Evolutionary conservation across 2,329 filamentous ascomycete genomes (phyloP).

Genomic region (Dactylellina cionopaga): DNA sequence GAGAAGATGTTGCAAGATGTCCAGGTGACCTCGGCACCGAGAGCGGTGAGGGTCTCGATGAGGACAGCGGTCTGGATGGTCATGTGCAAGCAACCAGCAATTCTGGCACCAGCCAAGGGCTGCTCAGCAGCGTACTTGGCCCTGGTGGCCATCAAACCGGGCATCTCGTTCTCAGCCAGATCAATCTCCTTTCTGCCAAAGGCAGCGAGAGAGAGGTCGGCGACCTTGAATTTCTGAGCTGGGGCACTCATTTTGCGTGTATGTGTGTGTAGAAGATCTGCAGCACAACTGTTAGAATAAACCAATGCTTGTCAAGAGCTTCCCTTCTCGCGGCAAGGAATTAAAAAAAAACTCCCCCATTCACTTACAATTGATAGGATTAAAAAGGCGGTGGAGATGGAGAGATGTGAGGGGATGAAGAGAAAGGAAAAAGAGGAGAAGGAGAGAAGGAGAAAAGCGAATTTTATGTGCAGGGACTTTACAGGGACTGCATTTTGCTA

Average conservation of each 20-base stretch:
- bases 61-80: constrained; percentile 99
- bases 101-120: constrained; percentile 75
- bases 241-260: constrained; percentile 72
- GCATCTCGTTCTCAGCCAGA: constrained; percentile 78
- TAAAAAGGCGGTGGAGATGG: constrained; percentile 51
- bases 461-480: too few species aligned
- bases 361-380: constrained; percentile 44
- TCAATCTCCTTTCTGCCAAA: constrained; percentile 99
- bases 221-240: constrained; percentile 96
- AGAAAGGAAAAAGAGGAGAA: constrained; percentile 41
- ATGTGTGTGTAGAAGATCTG: neutral
- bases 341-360: neutral
- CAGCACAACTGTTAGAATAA: neutral
- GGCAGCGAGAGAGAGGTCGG: constrained; percentile 95
- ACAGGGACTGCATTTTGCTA: too few species aligned
- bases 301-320: neutral
- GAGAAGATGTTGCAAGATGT: constrained; percentile 99
- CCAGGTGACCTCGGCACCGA: constrained; percentile 99
- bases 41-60: constrained; percentile 91
- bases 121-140: constrained; percentile 90
- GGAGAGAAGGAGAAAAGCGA: neutral
- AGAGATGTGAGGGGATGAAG: constrained; percentile 50
- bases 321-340: neutral
- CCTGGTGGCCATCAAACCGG: constrained; percentile 92
- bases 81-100: constrained; percentile 99